Evolutionary conservation across 2,329 filamentous ascomycete species (phyloP), one percentile per base, ranked within the genome.

Genomic region (Cladosporium sp.): DNA sequence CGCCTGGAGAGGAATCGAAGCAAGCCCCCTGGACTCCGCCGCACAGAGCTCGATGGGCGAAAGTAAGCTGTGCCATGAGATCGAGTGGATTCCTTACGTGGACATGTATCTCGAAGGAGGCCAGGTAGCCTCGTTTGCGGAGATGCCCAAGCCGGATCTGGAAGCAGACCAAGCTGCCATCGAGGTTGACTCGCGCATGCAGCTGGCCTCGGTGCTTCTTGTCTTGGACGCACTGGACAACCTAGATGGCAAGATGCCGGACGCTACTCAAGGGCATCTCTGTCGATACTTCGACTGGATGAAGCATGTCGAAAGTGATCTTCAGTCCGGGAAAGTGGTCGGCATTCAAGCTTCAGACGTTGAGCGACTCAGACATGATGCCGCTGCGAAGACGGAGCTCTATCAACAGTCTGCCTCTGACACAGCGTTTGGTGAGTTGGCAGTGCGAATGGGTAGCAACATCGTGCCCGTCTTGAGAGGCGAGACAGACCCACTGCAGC

Each of bases 61-160:
- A n/a, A n/a, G 56, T 21, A 65, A 67, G 33, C 35, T 67, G 21
- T 67, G 65, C 35, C 65, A 67, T 26, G 63, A 67, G 29, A 44
- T 67, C 12, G 40, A 57, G 26, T 67, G 62, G 65, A 44, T 57
- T 11, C 65, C 65, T 12, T 65, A 57, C 35, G 29, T 67, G 3
- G 62, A 65, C 8, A 62, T 55, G 44, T 28, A 55, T 26, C 28
- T 53, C n/a, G 60, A 40, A 18, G 29, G 35, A 23, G 46, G 31
- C 28, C 55, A 65, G 12, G 18, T 67, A 35, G 57, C 57, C 23
- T 31, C 37, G 10, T 58, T 52, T 7, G 58, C 57, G 3, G 58
- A 33, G 33, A 52, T 46, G n/a, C 37, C 29, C 28, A 31, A 44
- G 31, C 31, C 35, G 23, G 61, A 67, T 35, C 28, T 33, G 3